Percentiles rank a stretch among this genome's conserved stretches.
Conservation (phyloP, 2,329 filamentous ascomycete genomes). For the Thyridium curvatum region DNA sequence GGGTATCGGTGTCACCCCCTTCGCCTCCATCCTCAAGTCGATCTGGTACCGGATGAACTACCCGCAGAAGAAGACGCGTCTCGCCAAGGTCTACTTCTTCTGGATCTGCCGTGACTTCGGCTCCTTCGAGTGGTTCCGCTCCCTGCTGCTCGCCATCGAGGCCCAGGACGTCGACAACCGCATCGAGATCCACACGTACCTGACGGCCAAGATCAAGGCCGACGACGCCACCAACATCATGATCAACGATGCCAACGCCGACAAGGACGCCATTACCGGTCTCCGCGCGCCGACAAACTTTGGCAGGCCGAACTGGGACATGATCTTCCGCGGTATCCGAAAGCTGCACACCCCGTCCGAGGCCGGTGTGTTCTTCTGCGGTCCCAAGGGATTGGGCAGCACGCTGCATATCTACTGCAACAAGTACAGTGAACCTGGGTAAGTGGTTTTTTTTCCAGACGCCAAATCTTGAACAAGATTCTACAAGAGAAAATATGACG, state of each 20-base stretch:
- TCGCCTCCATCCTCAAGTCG: slow-evolving; percentile 80
- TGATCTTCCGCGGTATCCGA: slow-evolving; percentile 78
- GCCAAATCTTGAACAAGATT: no score
- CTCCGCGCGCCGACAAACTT: slow-evolving; percentile 79
- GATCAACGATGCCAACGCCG: slow-evolving; percentile 82
- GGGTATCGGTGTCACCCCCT: slow-evolving; percentile 81
- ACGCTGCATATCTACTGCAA: slow-evolving; percentile 78
- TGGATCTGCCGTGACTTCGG: slow-evolving; percentile 87
- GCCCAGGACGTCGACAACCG: slow-evolving; percentile 76
- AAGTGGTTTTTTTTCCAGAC: slow-evolving; percentile 33
- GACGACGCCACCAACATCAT: slow-evolving; percentile 88
- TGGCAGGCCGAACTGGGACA: slow-evolving; percentile 83
- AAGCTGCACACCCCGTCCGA: slow-evolving; percentile 70
- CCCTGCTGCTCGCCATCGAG: slow-evolving; percentile 76
- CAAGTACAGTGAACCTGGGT: slow-evolving; percentile 79
- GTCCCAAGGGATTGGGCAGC: slow-evolving; percentile 73
- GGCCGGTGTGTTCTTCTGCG: slow-evolving; percentile 79
- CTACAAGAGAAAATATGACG: no score
- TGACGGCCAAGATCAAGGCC: slow-evolving; percentile 80
- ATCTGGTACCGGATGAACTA: slow-evolving; percentile 95
- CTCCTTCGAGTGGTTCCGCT: slow-evolving; percentile 86
- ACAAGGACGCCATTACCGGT: slow-evolving; percentile 79
- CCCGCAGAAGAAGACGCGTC: slow-evolving; percentile 69
- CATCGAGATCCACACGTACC: slow-evolving; percentile 85
- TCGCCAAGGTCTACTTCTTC: slow-evolving; percentile 88